phyloP scores from a whole-genome alignment of 139 green algal species.

The Chlorella sp. region DNA sequence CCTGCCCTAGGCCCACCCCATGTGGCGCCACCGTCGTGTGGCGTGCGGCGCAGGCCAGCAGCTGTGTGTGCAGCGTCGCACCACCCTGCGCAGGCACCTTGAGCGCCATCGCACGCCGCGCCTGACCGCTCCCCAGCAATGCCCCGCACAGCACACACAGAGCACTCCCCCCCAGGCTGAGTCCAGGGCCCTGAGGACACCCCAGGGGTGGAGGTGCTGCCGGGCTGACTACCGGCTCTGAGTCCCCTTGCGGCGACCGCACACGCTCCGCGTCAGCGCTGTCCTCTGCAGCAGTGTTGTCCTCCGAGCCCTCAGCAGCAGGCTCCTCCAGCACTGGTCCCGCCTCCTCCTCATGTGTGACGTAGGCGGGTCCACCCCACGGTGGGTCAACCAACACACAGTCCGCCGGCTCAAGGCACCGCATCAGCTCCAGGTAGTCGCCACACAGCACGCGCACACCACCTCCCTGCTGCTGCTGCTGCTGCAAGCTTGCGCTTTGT shows the following conservation, averaged over 20 bases:
- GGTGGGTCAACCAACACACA: neutral
- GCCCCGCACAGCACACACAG: neutral
- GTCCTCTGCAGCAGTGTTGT: neutral
- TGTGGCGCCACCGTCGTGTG: neutral
- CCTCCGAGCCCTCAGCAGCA: too few relatives aligned
- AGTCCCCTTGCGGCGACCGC: neutral
- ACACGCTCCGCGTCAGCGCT: neutral
- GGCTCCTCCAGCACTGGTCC: too few relatives aligned
- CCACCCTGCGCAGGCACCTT: neutral
- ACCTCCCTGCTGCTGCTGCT: neutral
- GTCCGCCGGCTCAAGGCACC: neutral
- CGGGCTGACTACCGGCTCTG: neutral
- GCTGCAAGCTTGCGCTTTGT: neutral
- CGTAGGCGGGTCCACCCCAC: neutral
- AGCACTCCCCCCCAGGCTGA: neutral
- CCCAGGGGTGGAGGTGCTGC: neutral
- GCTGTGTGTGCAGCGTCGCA: neutral
- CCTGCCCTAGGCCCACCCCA: too few relatives aligned
- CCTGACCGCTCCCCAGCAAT: neutral
- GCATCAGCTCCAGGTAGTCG: neutral
- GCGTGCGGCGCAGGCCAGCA: neutral
- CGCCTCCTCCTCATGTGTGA: too few relatives aligned
- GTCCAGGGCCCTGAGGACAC: neutral
- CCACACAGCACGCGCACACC: neutral
- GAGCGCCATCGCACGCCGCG: neutral